These are phyloP conservation scores for Vitis cinerea DNA, from an alignment of 164 flowering plant species.

Conservation along the genomic window DNA sequence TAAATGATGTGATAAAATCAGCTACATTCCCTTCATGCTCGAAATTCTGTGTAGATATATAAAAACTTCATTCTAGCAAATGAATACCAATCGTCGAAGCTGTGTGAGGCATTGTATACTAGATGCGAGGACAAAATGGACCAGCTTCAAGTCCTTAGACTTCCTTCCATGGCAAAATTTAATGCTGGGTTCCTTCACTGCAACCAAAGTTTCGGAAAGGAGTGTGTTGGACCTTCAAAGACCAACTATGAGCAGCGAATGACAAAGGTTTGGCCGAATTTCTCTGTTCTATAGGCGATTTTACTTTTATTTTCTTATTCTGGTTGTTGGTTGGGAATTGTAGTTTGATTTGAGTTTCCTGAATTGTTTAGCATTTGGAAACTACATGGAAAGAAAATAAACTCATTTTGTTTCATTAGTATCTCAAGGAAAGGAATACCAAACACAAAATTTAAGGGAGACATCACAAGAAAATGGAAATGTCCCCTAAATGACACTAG, in stretches of 20 bases:
- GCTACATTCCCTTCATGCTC: background rate
- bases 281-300: background rate
- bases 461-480: too few relatives aligned
- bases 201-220: constrained; percentile 85
- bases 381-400: too few relatives aligned
- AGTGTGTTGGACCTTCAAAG: constrained; percentile 96
- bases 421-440: too few relatives aligned
- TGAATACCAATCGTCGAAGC: constrained; percentile 82
- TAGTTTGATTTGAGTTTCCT: background rate
- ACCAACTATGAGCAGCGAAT: constrained; percentile 75
- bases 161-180: constrained; percentile 99
- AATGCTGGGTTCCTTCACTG: constrained; percentile 92
- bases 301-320: background rate
- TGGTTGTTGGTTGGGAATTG: background rate
- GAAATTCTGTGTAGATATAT: constrained; percentile 45
- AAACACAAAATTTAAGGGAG: too few relatives aligned
- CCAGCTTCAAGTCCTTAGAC: constrained; percentile 89
- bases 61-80: constrained; percentile 73
- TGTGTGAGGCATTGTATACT: constrained; percentile 84
- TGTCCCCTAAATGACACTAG: too few relatives aligned
- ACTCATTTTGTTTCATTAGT: too few relatives aligned
- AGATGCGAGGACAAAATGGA: constrained; percentile 96
- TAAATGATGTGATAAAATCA: background rate
- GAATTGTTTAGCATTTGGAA: too few relatives aligned
- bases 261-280: constrained; percentile 56